These are phyloP conservation scores for Pneumocystis wakefieldiae DNA, from an alignment of 1,139 yeast species.

Conservation along the genomic window DNA sequence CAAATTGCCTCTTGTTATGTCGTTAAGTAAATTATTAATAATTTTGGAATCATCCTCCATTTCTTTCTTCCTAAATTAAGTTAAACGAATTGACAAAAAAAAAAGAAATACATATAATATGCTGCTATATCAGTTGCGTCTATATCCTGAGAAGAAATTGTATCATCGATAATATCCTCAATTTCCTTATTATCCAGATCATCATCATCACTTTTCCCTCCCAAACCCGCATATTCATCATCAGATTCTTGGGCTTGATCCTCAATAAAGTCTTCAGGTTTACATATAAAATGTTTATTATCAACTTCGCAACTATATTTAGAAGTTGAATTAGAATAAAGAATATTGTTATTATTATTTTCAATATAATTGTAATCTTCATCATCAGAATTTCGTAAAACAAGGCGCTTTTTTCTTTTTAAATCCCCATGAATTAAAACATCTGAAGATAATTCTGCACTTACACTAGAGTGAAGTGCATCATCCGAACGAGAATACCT, in stretches of 20 bases:
- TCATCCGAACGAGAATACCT: not conserved
- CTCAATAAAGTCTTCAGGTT: slow-evolving; percentile 48
- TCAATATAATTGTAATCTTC: slow-evolving; percentile 1
- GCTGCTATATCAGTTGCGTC: slow-evolving; percentile 48
- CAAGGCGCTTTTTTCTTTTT: not conserved
- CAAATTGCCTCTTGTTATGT: slow-evolving; percentile 68
- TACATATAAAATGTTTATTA: slow-evolving; percentile 28
- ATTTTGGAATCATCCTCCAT: slow-evolving; percentile 53
- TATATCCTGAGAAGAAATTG: slow-evolving; percentile 30
- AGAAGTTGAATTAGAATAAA: slow-evolving; percentile 16
- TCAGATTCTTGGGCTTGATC: slow-evolving; percentile 94
- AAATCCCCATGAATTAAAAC: not conserved
- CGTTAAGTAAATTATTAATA: slow-evolving; percentile 63
- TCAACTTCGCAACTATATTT: slow-evolving; percentile 19
- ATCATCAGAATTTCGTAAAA: not conserved
- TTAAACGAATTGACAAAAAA: not conserved
- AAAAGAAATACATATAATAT: slow-evolving; percentile 13
- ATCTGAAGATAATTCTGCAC: not conserved
- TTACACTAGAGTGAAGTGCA: slow-evolving; percentile 5
- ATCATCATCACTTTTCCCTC: slow-evolving; percentile 75
- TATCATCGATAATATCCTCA: slow-evolving; percentile 12
- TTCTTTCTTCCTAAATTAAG: slow-evolving; percentile 35
- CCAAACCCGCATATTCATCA: slow-evolving; percentile 88
- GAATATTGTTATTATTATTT: slow-evolving; percentile 3
- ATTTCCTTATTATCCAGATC: slow-evolving; percentile 39